These are phyloP conservation scores for Microcos paniculata DNA, from an alignment of 345 rosid genomes.

Conservation along the genomic window DNA sequence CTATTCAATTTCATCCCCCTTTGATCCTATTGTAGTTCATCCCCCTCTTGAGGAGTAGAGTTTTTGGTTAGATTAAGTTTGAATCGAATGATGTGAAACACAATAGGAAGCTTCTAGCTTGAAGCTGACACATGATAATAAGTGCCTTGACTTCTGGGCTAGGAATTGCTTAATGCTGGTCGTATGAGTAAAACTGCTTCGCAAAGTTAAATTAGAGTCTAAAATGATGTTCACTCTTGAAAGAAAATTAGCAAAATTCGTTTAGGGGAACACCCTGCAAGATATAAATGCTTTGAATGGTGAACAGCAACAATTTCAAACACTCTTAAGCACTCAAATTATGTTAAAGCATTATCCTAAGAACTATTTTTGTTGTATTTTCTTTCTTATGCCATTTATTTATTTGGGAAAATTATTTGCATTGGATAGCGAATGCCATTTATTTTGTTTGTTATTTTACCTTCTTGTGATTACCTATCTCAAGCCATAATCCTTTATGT, in stretches of 20 bases:
- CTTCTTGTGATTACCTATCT: neutral
- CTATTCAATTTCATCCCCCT: neutral
- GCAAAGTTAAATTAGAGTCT: neutral
- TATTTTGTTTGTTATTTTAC: neutral
- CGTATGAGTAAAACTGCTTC: neutral
- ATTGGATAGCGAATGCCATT: neutral
- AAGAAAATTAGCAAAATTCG: neutral
- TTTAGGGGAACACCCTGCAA: neutral
- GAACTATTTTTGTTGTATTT: too few species aligned
- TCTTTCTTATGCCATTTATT: neutral
- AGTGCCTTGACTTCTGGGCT: neutral
- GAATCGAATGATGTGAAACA: neutral
- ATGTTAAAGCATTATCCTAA: too few species aligned
- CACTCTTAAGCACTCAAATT: neutral
- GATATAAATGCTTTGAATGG: neutral
- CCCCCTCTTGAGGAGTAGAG: neutral
- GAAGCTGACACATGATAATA: neutral
- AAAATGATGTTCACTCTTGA: neutral
- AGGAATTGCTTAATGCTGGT: neutral
- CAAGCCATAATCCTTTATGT: neutral
- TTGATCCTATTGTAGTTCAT: neutral
- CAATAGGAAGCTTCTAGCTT: neutral
- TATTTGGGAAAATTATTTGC: neutral
- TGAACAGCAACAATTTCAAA: neutral
- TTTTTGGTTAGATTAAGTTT: neutral